A percentile compares a stretch with the other conserved stretches of the same genome.
phyloP scores from a whole-genome alignment of 495 filamentous ascomycete species.

The Neurospora sp. region DNA sequence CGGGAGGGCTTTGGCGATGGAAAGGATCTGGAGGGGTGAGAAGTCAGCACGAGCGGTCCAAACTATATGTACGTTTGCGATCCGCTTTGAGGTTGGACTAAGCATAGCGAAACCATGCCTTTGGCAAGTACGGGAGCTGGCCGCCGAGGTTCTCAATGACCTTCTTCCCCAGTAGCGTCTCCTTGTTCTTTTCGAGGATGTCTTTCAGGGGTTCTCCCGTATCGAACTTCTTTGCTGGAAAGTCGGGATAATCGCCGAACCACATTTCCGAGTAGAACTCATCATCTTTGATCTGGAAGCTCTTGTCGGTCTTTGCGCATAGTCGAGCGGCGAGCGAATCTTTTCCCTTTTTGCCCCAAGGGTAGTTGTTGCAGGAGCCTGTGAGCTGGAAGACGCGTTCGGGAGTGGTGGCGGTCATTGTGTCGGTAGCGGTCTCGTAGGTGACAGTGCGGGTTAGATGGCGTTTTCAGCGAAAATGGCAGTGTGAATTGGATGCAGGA shows the following conservation, averaged over 20 bases:
- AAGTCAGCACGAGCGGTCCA: background rate
- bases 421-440: background rate
- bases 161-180: conserved; percentile 52
- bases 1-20: conserved; percentile 67
- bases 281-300: conserved; percentile 61
- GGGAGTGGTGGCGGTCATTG: conserved; percentile 4
- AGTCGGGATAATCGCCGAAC: conserved; percentile 72
- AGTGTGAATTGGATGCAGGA: background rate
- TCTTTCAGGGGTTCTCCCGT: conserved; percentile 56
- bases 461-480: background rate
- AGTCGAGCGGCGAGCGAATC: conserved; percentile 61
- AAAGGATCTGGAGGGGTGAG: conserved; percentile 45
- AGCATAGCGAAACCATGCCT: conserved; percentile 30
- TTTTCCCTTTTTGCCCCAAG: conserved; percentile 62
- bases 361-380: conserved; percentile 46
- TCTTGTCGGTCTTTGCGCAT: conserved; percentile 52
- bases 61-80: background rate
- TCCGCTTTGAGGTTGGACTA: background rate
- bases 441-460: background rate
- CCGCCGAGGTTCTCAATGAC: conserved; percentile 53
- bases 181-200: conserved; percentile 52
- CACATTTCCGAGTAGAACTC: conserved; percentile 61
- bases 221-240: conserved; percentile 51
- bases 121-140: conserved; percentile 66
- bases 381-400: conserved; percentile 39